Percentiles rank a stretch among this genome's conserved stretches.
Conservation (phyloP, 2,329 filamentous ascomycete species). For the Pseudogymnoascus sp. region DNA sequence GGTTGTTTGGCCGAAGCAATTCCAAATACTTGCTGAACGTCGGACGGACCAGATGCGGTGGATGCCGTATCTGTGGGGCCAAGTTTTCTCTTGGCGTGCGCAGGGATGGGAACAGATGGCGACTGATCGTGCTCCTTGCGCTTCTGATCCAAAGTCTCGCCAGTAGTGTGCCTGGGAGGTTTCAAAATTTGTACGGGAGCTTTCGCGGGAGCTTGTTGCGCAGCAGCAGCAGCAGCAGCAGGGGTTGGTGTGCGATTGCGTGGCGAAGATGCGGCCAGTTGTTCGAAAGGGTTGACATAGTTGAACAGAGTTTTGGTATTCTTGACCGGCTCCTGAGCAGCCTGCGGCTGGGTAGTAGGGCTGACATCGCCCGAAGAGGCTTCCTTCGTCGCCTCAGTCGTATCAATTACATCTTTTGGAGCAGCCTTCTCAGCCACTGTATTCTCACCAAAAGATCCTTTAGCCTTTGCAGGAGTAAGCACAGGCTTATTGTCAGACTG, state of each 20-base stretch:
- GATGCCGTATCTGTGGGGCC: conserved; percentile 20
- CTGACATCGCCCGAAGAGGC: conserved; percentile 34
- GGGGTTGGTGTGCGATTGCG: conserved; percentile 49
- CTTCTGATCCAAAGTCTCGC: conserved; percentile 22
- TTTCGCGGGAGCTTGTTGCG: conserved; percentile 33
- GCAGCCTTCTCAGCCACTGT: conserved; percentile 34
- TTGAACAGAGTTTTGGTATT: conserved; percentile 45
- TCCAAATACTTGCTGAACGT: conserved; percentile 29
- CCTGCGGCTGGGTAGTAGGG: conserved; percentile 14
- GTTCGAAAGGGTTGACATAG: conserved; percentile 67
- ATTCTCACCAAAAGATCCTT: conserved; percentile 12
- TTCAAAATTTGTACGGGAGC: conserved; percentile 28
- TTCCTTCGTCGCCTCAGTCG: conserved; percentile 38
- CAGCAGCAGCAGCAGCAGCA: conserved; percentile 15
- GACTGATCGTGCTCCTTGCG: conserved; percentile 25
- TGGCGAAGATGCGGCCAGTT: conserved; percentile 59
- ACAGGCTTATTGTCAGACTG: conserved; percentile 40
- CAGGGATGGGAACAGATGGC: conserved; percentile 20
- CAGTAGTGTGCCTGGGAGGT: conserved; percentile 23
- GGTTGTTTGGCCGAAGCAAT: conserved; percentile 28
- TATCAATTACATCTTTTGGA: conserved; percentile 31
- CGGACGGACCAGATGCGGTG: conserved; percentile 30
- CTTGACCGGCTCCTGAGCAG: conserved; percentile 16
- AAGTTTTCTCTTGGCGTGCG: conserved; percentile 25
- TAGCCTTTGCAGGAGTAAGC: conserved; percentile 22